A percentile compares a stretch with the other conserved stretches of the same genome.
phyloP scores from a whole-genome alignment of 495 filamentous ascomycete genomes.

The Neurospora africana region DNA sequence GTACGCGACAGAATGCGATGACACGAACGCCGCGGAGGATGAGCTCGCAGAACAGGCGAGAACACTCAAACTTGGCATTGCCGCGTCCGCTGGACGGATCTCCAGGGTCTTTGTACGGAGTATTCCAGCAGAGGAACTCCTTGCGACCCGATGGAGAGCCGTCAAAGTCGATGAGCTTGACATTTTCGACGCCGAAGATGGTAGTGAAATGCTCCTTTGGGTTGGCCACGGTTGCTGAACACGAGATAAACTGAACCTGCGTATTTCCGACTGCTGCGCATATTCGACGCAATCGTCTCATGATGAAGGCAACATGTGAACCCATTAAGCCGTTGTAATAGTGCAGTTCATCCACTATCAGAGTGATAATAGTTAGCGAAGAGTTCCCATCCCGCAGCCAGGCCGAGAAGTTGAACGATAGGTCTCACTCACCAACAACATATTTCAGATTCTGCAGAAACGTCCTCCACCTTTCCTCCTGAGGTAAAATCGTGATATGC shows the following conservation, averaged over 20 bases:
- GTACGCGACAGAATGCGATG: conserved; percentile 86
- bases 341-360: conserved; percentile 67
- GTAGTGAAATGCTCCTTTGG: conserved; percentile 85
- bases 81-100: conserved; percentile 82
- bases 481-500: conserved; percentile 85
- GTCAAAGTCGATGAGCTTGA: conserved; percentile 76
- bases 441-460: conserved; percentile 85
- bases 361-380: not conserved
- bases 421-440: conserved; percentile 55
- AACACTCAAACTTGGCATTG: conserved; percentile 71
- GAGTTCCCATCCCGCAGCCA: not conserved
- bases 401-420: not conserved
- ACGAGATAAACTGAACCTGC: conserved; percentile 87
- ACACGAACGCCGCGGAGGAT: conserved; percentile 79
- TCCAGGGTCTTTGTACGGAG: conserved; percentile 80
- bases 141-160: conserved; percentile 86
- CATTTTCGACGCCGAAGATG: conserved; percentile 77
- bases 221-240: conserved; percentile 94
- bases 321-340: conserved; percentile 96
- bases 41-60: conserved; percentile 81
- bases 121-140: conserved; percentile 97
- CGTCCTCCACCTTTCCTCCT: conserved; percentile 79
- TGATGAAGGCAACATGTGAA: conserved; percentile 87
- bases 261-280: conserved; percentile 88
- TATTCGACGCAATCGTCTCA: conserved; percentile 79